These are phyloP conservation scores for Aspergillus fructus DNA, from an alignment of 2,329 filamentous ascomycete genomes.

Conservation along the genomic window DNA sequence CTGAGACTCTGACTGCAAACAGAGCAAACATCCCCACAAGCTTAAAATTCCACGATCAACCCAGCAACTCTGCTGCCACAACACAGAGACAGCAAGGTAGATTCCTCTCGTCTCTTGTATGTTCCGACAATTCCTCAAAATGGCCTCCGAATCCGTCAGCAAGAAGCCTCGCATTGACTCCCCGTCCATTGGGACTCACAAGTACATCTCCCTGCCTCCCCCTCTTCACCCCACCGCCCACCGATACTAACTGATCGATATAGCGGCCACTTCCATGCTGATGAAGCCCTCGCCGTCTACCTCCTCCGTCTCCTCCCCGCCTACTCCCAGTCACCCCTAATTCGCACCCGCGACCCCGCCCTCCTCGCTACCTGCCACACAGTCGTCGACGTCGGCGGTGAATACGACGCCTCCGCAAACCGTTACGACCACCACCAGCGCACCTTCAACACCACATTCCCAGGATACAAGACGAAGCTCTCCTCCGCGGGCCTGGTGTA, in stretches of 20 bases:
- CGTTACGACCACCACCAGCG: slow-evolving; percentile 98
- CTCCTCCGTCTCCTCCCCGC: slow-evolving; percentile 86
- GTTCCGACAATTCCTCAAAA: slow-evolving; percentile 49
- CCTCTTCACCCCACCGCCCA: background rate
- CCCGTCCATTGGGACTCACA: slow-evolving; percentile 86
- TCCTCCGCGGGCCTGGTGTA: slow-evolving; percentile 93
- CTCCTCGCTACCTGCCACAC: slow-evolving; percentile 82
- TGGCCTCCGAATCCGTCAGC: slow-evolving; percentile 66
- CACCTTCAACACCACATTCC: slow-evolving; percentile 82
- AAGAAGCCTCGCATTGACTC: slow-evolving; percentile 81
- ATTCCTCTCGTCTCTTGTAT: slow-evolving; percentile 16
- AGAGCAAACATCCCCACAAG: slow-evolving; percentile 5
- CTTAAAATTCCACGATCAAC: slow-evolving; percentile 20
- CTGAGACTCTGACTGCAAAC: background rate
- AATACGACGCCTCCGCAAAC: slow-evolving; percentile 74
- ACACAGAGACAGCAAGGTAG: background rate
- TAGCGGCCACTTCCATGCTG: slow-evolving; percentile 94
- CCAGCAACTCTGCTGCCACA: background rate
- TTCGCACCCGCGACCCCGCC: slow-evolving; percentile 83
- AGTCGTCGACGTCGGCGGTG: slow-evolving; percentile 95
- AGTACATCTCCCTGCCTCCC: slow-evolving; percentile 41
- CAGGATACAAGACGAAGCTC: slow-evolving; percentile 79
- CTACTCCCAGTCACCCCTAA: slow-evolving; percentile 70
- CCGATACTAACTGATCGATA: background rate
- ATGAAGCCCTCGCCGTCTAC: slow-evolving; percentile 95